phyloP scores from a whole-genome alignment of 148 eudicot genomes.

The Hydrangea macrophylla region DNA sequence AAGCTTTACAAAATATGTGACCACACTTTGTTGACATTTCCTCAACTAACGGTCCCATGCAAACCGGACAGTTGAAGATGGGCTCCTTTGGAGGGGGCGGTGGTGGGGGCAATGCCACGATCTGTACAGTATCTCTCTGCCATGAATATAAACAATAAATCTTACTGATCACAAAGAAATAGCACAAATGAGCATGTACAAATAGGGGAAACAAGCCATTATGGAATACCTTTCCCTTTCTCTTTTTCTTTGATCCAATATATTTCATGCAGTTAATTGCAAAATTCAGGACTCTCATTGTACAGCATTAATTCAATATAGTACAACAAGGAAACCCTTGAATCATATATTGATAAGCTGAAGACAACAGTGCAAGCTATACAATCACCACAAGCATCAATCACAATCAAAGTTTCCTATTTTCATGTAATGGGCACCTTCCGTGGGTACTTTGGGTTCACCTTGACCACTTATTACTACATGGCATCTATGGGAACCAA shows the following conservation, averaged over 20 bases:
- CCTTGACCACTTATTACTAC: no score
- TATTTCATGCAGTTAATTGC: neutral
- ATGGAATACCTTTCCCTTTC: neutral
- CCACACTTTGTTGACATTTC: slow-evolving; percentile 91
- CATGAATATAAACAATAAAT: slow-evolving; percentile 20
- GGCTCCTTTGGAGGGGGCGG: slow-evolving; percentile 69
- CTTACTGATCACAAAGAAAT: neutral
- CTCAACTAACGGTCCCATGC: slow-evolving; percentile 73
- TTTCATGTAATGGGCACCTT: no score
- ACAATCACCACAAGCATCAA: no score
- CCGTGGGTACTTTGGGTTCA: no score
- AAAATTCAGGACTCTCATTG: neutral
- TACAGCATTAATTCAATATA: neutral
- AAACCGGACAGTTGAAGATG: slow-evolving; percentile 76
- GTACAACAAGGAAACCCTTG: no score
- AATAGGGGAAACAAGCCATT: neutral
- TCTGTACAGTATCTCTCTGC: slow-evolving; percentile 29
- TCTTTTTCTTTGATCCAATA: neutral
- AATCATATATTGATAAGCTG: no score
- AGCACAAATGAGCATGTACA: neutral
- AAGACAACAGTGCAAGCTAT: no score
- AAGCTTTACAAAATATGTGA: slow-evolving; percentile 86
- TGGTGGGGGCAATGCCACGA: slow-evolving; percentile 23
- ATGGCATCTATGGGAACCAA: no score
- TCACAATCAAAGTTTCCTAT: no score